These are phyloP conservation scores for Mucor sp. DNA, from an alignment of 371 early-diverging fungal species.

Conservation along the genomic window DNA sequence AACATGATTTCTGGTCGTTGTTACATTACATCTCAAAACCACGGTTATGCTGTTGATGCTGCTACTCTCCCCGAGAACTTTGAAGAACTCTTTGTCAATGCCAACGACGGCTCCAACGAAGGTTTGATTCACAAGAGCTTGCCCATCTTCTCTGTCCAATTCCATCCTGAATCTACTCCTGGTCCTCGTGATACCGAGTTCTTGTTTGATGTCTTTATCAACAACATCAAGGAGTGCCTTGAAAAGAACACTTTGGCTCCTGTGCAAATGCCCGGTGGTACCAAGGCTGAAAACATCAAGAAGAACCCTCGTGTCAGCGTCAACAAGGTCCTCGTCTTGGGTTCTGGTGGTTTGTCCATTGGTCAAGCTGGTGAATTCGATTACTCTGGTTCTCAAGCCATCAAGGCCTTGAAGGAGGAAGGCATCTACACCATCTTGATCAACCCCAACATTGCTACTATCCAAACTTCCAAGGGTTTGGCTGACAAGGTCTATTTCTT, in stretches of 20 bases:
- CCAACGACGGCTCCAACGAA: constrained; percentile 98
- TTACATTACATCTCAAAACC: constrained; percentile 97
- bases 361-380: constrained; percentile 99
- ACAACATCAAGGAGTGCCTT: constrained; percentile 71
- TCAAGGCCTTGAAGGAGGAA: constrained; percentile 96
- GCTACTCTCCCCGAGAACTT: constrained; percentile 74
- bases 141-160: constrained; percentile 97
- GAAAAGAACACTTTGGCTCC: constrained; percentile 74
- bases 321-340: constrained; percentile 92
- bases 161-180: constrained; percentile 98
- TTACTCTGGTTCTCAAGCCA: constrained; percentile 96
- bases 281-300: constrained; percentile 52
- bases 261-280: constrained; percentile 72
- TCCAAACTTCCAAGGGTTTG: constrained; percentile 92
- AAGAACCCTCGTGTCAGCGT: constrained; percentile 58
- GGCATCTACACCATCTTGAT: constrained; percentile 91
- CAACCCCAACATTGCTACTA: constrained; percentile 97
- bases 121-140: constrained; percentile 88
- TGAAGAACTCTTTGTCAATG: constrained; percentile 94
- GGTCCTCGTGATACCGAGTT: constrained; percentile 97
- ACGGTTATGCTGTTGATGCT: constrained; percentile 95
- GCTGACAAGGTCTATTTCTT: constrained; percentile 96
- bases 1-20: constrained; percentile 93
- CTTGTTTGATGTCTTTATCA: constrained; percentile 92
- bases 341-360: constrained; percentile 95